Conservation (phyloP, 768 basidiomycete genomes). For the Leccinum truebloodii region DNA sequence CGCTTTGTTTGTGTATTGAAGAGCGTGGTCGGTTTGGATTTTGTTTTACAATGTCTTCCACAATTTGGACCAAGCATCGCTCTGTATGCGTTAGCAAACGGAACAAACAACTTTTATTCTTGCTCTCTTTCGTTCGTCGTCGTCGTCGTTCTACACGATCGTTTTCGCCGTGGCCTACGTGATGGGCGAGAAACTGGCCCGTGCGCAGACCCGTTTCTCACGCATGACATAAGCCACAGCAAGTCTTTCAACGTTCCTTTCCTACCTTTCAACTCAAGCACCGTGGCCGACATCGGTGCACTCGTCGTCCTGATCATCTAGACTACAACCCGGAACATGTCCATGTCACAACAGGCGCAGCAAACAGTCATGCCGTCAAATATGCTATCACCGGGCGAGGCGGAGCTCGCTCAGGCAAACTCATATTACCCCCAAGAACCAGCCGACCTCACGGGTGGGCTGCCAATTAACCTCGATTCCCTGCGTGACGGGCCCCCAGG, state of each 20-base stretch:
- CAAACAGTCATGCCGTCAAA: conserved; percentile 63
- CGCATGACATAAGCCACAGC: conserved; percentile 57
- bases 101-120: conserved; percentile 45
- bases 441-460: conserved; percentile 77
- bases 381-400: conserved; percentile 53
- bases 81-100: conserved; percentile 59
- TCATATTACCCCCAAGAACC: conserved; percentile 76
- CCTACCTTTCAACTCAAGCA: conserved; percentile 29
- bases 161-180: conserved; percentile 25
- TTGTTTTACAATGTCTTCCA: conserved; percentile 79
- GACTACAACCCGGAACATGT: conserved; percentile 2
- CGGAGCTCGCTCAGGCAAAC: conserved; percentile 53
- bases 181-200: conserved; percentile 45
- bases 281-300: conserved; percentile 18
- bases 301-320: conserved; percentile 14
- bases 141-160: conserved; percentile 32
- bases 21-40: conserved; percentile 45
- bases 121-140: conserved; percentile 33
- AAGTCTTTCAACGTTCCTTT: conserved; percentile 38
- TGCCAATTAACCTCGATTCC: conserved; percentile 86
- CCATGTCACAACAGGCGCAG: conserved; percentile 53
- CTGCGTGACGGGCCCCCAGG: conserved; percentile 85
- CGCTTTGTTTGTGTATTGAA: conserved; percentile 43
- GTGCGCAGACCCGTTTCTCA: conserved; percentile 51
- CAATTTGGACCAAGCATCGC: conserved; percentile 66